A percentile compares a stretch with the other conserved stretches of the same genome.
Evolutionary conservation across 371 early-diverging fungal genomes (phyloP).

Genomic region (Apophysomyces sp.): DNA sequence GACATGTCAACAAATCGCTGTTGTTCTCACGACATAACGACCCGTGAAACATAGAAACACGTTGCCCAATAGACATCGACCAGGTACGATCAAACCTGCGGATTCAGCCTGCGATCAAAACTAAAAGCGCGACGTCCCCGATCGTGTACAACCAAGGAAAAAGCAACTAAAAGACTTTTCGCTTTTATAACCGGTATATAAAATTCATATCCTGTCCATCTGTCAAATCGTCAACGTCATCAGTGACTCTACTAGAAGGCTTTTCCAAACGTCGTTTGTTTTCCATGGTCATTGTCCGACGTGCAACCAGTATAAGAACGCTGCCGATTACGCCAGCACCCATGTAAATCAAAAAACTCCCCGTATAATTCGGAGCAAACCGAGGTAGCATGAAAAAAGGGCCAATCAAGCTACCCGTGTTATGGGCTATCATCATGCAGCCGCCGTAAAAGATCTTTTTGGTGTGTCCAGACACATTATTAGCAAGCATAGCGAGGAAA

Average conservation of each 20-base stretch:
- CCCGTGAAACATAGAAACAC: too few species aligned
- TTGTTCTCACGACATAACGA: too few species aligned
- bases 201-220: conserved; percentile 17
- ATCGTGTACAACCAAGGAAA: too few species aligned
- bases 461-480: background rate
- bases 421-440: background rate
- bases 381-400: background rate
- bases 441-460: conserved; percentile 1
- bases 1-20: too few species aligned
- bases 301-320: background rate
- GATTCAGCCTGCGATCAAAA: too few species aligned
- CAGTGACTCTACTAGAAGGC: background rate
- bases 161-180: too few species aligned
- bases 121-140: too few species aligned
- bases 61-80: too few species aligned
- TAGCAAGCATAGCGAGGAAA: background rate
- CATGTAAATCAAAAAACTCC: background rate
- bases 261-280: background rate
- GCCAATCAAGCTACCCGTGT: background rate
- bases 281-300: conserved; percentile 5
- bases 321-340: background rate
- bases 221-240: conserved; percentile 16
- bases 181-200: conserved; percentile 15
- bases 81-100: too few species aligned
- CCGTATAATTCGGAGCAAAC: background rate